Evolutionary conservation across 2,329 filamentous ascomycete genomes (phyloP).

Genomic region (Bimuria novae-zelandiae): DNA sequence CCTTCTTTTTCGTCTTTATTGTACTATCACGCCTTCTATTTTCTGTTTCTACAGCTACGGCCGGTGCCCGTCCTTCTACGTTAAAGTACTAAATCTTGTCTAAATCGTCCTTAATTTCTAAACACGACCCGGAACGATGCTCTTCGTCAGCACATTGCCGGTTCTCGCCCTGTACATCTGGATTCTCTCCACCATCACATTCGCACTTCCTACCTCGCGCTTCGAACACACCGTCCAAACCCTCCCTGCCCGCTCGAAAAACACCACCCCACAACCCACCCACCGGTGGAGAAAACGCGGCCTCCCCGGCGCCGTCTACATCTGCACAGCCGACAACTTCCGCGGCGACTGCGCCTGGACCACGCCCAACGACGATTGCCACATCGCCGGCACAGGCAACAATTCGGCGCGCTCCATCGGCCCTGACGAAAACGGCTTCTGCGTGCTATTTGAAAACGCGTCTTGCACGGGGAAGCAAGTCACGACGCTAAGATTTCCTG

Average conservation of each 20-base stretch:
- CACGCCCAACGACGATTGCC: slow-evolving; percentile 26
- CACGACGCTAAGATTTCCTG: slow-evolving; percentile 31
- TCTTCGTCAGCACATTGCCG: slow-evolving; percentile 13
- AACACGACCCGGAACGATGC: slow-evolving; percentile 8
- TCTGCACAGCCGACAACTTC: slow-evolving; percentile 35
- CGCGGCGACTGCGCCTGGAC: slow-evolving; percentile 36
- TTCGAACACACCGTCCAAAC: slow-evolving; percentile 5
- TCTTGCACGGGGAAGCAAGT: slow-evolving; percentile 29
- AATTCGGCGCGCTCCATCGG: slow-evolving; percentile 33
- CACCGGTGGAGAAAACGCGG: too few species aligned
- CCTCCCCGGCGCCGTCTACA: slow-evolving; percentile 43
- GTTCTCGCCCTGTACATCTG: slow-evolving; percentile 8
- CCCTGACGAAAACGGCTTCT: slow-evolving; percentile 36
- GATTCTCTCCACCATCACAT: neutral
- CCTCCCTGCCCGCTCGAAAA: neutral
- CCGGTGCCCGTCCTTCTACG: neutral
- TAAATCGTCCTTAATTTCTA: slow-evolving; percentile 16
- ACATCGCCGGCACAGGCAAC: slow-evolving; percentile 28
- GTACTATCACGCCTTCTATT: too few species aligned
- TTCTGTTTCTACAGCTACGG: neutral
- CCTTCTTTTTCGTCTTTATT: too few species aligned
- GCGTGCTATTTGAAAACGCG: slow-evolving; percentile 28
- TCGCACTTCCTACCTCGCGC: slow-evolving; percentile 8
- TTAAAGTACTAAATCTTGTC: too few species aligned
- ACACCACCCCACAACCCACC: too few species aligned